These are phyloP conservation scores for Bruguiera parviflora DNA, from an alignment of 345 rosid species.

Conservation along the genomic window DNA sequence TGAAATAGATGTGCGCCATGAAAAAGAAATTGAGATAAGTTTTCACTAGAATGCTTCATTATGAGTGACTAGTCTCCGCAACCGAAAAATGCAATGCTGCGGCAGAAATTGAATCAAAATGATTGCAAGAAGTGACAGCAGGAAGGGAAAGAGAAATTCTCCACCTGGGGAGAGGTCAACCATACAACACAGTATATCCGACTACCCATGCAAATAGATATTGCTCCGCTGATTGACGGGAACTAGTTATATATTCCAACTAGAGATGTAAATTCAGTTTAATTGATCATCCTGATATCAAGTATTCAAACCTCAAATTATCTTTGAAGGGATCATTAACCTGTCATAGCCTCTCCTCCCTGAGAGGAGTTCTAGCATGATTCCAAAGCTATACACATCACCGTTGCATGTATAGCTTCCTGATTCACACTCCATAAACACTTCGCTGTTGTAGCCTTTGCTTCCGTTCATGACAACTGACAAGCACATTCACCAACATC, in stretches of 20 bases:
- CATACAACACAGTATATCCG: no score
- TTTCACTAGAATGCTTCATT: neutral
- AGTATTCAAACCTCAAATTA: neutral
- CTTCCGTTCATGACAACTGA: conserved; percentile 41
- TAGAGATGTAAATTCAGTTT: neutral
- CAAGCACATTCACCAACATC: conserved; percentile 13
- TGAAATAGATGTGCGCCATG: no score
- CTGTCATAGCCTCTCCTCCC: conserved; percentile 46
- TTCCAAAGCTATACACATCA: conserved; percentile 89
- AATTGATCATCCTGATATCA: neutral
- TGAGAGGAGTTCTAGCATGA: no score
- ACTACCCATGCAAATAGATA: no score
- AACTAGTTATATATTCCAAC: conserved; percentile 38
- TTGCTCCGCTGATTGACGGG: no score
- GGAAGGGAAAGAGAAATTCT: no score
- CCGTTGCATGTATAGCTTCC: conserved; percentile 56
- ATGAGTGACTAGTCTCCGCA: neutral
- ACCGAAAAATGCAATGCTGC: no score
- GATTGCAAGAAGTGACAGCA: neutral
- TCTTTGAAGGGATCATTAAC: conserved; percentile 29
- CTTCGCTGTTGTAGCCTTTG: no score
- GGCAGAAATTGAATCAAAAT: neutral
- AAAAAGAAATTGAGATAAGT: no score
- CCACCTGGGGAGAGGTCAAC: conserved; percentile 71
- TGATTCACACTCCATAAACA: conserved; percentile 51